Percentiles rank a stretch among this genome's conserved stretches.
phyloP scores from a whole-genome alignment of 768 basidiomycete genomes.

The Naganishia onofrii region DNA sequence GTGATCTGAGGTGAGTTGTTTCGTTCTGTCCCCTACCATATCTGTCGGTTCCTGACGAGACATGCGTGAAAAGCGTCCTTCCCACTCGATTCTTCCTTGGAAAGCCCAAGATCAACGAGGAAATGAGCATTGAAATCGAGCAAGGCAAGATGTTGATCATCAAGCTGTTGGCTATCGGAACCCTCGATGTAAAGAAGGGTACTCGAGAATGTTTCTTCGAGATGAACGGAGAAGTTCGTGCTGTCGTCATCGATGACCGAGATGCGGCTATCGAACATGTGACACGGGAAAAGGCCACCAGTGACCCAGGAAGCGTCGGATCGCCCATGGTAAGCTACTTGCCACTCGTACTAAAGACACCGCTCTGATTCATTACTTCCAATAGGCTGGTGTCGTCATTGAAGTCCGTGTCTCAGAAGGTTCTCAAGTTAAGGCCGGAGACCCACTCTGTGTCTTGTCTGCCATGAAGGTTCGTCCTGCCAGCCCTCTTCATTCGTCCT shows the following conservation, averaged over 20 bases:
- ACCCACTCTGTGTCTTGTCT: slow-evolving; percentile 89
- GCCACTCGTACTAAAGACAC: not conserved
- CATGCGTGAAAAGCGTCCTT: slow-evolving; percentile 66
- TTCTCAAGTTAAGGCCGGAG: slow-evolving; percentile 95
- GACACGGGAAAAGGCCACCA: slow-evolving; percentile 87
- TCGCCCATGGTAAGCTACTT: slow-evolving; percentile 75
- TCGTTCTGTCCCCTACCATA: not conserved
- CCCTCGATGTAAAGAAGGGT: slow-evolving; percentile 84
- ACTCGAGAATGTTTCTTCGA: slow-evolving; percentile 98
- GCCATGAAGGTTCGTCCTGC: slow-evolving; percentile 82
- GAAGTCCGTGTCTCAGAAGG: slow-evolving; percentile 98
- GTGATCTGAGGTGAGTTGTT: slow-evolving; percentile 78
- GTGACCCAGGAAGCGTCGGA: slow-evolving; percentile 93
- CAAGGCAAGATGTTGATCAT: slow-evolving; percentile 91
- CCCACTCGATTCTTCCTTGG: slow-evolving; percentile 97
- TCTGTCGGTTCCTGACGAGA: slow-evolving; percentile 31
- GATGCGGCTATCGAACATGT: slow-evolving; percentile 95
- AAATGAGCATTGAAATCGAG: slow-evolving; percentile 87
- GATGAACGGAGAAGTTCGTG: slow-evolving; percentile 95
- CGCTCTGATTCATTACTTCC: not conserved
- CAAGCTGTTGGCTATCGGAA: slow-evolving; percentile 90
- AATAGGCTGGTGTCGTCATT: slow-evolving; percentile 75
- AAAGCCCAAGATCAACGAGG: slow-evolving; percentile 85
- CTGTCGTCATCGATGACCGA: slow-evolving; percentile 92
- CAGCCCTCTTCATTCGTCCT: not conserved